A percentile compares a stretch with the other conserved stretches of the same genome.
phyloP scores from a whole-genome alignment of 164 flowering plant species.

The Hamamelis virginiana region DNA sequence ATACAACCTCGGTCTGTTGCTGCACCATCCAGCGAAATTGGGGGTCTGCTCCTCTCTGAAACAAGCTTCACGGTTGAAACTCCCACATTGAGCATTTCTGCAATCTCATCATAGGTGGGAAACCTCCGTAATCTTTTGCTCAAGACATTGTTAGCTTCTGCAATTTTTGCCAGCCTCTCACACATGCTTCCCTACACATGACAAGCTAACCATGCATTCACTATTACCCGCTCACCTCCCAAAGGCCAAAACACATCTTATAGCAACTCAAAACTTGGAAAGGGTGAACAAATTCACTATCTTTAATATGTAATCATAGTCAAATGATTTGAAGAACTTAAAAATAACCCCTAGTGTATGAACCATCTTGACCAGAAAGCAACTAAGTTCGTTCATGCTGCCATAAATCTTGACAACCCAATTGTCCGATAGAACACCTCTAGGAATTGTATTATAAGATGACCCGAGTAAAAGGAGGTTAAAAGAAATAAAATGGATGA shows the following conservation, averaged over 20 bases:
- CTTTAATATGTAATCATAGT: not conserved
- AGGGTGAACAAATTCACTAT: not conserved
- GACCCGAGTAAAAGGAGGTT: no score
- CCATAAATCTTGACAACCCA: no score
- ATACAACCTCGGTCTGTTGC: slow-evolving; percentile 33
- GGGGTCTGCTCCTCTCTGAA: slow-evolving; percentile 38
- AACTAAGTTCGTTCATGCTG: no score
- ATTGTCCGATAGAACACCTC: no score
- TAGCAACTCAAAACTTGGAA: not conserved
- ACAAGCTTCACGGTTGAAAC: slow-evolving; percentile 38
- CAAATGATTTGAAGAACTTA: not conserved
- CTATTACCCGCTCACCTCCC: slow-evolving; percentile 32
- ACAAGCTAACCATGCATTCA: slow-evolving; percentile 59
- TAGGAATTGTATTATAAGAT: no score
- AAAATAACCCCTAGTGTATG: no score
- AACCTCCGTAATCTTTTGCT: slow-evolving; percentile 32
- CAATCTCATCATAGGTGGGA: slow-evolving; percentile 52
- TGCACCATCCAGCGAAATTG: slow-evolving; percentile 50
- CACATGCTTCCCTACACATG: slow-evolving; percentile 57
- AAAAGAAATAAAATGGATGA: no score
- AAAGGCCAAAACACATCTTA: not conserved
- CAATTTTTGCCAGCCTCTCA: slow-evolving; percentile 42
- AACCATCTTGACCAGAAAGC: no score
- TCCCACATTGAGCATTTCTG: slow-evolving; percentile 25
- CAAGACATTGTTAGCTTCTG: slow-evolving; percentile 43